phyloP scores from a whole-genome alignment of 306 rosid genomes.

The Malus orientalis region DNA sequence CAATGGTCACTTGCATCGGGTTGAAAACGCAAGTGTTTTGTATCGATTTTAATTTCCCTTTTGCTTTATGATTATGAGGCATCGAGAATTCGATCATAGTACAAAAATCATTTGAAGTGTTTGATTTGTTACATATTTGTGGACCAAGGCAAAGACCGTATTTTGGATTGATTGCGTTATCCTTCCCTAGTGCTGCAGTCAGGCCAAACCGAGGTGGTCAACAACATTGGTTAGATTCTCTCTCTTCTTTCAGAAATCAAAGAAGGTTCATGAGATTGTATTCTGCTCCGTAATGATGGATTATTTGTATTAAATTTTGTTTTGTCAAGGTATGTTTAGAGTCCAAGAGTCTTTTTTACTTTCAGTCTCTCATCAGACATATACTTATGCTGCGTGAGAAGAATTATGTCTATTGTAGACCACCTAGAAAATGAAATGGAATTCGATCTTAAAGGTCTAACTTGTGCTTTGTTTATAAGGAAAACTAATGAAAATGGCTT shows the following conservation, averaged over 20 bases:
- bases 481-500: too few relatives aligned
- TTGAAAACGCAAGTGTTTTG: not conserved
- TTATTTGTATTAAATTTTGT: not conserved
- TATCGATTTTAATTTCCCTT: not conserved
- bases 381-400: too few relatives aligned
- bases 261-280: not conserved
- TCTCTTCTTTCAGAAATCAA: too few relatives aligned
- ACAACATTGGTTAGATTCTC: not conserved
- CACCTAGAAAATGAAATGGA: too few relatives aligned
- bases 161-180: not conserved
- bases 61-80: not conserved
- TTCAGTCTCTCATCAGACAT: not conserved
- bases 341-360: not conserved
- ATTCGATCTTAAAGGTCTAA: too few relatives aligned
- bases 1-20: not conserved
- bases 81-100: not conserved
- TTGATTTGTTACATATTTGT: not conserved
- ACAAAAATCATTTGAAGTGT: not conserved
- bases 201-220: not conserved
- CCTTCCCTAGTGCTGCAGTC: not conserved
- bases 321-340: not conserved
- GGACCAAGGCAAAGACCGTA: not conserved
- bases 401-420: too few relatives aligned
- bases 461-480: too few relatives aligned
- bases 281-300: not conserved